Evolutionary conservation across 2,329 filamentous ascomycete species (phyloP), one percentile per base, ranked within the genome.

Genomic region (Ophiosphaerella korrae): DNA sequence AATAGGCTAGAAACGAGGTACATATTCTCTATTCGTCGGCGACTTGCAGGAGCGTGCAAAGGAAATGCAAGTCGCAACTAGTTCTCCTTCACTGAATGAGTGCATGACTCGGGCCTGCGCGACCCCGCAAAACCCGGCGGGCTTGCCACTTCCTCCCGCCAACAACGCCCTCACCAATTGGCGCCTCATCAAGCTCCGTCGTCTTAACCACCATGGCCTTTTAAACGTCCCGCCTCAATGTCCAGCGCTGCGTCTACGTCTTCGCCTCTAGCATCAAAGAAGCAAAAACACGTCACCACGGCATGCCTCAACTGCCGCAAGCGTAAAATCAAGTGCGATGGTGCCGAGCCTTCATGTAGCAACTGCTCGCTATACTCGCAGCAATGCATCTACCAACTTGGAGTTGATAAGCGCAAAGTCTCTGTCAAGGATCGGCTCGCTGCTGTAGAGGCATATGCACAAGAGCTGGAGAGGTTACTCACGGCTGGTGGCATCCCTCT

Each of bases 141-240:
- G 36, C 36, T 38, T 38, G 36, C 36, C 36, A 38, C 36, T 38
- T 38, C 36, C 36, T 38, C 36, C 36, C 36, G 36, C 36, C 36
- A 38, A 23, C 36, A 38, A 38, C 36, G 36, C 35, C 36, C 36
- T 38, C 36, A 9, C 36, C 36, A 38, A 38, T 23, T 38, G 36
- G 36, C 36, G 36, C 36, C 14, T 23, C 36, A 23, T 38, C 36
- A 23, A 38, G 36, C 36, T 38, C 36, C 23, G 36, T 38, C 35
- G 11, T 37, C 35, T 37, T 37, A 16, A 37, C 36, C 36, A 38
- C 36, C 36, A 38, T 38, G 36, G 23, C 36, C 36, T 38, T 23
- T 38, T 23, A 23, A 38, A 12, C 16, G 13, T 38, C 16, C 36
- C 16, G 36, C 16, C 36, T 38, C 36, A 38, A 38, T 38, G 36